phyloP scores from a whole-genome alignment of 352 stramenopile genomes.

The Globisporangium okanoganense region DNA sequence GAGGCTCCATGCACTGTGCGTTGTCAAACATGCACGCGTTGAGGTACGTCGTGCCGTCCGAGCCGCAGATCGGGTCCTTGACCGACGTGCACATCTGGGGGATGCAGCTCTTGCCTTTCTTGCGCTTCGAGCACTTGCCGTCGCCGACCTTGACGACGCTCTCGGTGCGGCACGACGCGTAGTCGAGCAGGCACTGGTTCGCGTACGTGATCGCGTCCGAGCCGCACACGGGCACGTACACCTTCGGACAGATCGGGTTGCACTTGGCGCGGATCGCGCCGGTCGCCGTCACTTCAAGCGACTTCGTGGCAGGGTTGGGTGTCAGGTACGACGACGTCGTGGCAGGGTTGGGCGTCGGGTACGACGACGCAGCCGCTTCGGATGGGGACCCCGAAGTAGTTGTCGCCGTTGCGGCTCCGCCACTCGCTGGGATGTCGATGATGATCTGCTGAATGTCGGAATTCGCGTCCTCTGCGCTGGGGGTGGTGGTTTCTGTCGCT shows the following conservation, averaged over 20 bases:
- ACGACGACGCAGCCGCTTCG: background rate
- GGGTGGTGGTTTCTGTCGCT: background rate
- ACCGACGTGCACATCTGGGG: slow-evolving; percentile 34
- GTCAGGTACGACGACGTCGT: slow-evolving; percentile 14
- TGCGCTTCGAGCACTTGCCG: slow-evolving; percentile 39
- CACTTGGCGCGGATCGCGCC: slow-evolving; percentile 24
- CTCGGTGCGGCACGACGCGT: slow-evolving; percentile 35
- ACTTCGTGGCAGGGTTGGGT: background rate
- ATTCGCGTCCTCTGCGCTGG: background rate
- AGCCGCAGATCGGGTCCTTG: slow-evolving; percentile 25
- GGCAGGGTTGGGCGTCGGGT: slow-evolving; percentile 7
- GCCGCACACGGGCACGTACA: slow-evolving; percentile 53
- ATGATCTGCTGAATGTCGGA: background rate
- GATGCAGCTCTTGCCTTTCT: slow-evolving; percentile 24
- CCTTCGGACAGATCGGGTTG: slow-evolving; percentile 38
- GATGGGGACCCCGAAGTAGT: no score
- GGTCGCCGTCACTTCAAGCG: slow-evolving; percentile 4
- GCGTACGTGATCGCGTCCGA: slow-evolving; percentile 62
- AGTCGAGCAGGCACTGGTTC: slow-evolving; percentile 54
- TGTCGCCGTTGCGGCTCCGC: no score
- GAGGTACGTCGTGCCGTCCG: slow-evolving; percentile 30
- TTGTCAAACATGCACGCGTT: slow-evolving; percentile 30
- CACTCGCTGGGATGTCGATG: background rate
- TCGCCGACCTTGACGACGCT: slow-evolving; percentile 28
- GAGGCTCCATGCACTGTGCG: slow-evolving; percentile 22